Evolutionary conservation across 2,329 filamentous ascomycete genomes (phyloP).

Genomic region (Phaeosphaeriaceae sp.): DNA sequence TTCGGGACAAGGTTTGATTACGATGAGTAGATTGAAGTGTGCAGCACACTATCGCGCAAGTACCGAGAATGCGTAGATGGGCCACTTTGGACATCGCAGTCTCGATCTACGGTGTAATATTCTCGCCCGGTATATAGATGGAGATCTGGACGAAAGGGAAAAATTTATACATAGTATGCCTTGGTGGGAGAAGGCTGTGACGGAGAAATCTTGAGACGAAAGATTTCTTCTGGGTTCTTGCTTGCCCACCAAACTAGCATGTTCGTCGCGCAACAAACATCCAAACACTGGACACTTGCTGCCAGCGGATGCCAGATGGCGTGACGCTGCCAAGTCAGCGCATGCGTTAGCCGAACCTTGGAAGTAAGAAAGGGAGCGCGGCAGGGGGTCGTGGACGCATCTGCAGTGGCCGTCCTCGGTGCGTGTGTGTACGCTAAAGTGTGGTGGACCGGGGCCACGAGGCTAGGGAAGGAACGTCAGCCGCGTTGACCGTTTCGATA

Average conservation of each 20-base stretch:
- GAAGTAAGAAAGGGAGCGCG: background rate
- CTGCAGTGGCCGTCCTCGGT: background rate
- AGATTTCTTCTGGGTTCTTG: background rate
- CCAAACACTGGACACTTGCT: background rate
- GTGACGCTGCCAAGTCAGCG: constrained; percentile 1
- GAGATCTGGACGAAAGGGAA: background rate
- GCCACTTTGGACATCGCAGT: background rate
- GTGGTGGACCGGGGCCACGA: background rate
- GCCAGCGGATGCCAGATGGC: background rate
- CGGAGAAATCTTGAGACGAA: background rate
- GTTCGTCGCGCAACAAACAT: background rate
- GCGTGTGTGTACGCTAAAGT: background rate
- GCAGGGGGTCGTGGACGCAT: background rate
- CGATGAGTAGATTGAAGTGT: constrained; percentile 3
- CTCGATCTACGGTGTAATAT: too few species aligned
- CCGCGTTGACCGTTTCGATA: constrained; percentile 37
- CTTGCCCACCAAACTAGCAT: background rate
- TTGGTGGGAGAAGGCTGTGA: too few species aligned
- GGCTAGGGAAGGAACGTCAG: constrained; percentile 19
- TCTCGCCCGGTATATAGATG: too few species aligned
- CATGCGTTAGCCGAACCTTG: background rate
- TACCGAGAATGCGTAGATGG: background rate
- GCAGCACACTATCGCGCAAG: background rate
- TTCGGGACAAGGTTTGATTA: constrained; percentile 4
- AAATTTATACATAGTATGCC: too few species aligned